phyloP scores from a whole-genome alignment of 176 grass and related monocot genomes.

The barley (Hordeum vulgare) region MorexV3_pseudomolecules_assembly NC_058519.1:567603961-567604460 shows the following conservation, averaged over 20 bases:
- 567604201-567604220: slow-evolving; percentile 62
- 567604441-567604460: slow-evolving; percentile 60
- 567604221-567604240: slow-evolving; percentile 61
- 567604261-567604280: slow-evolving; percentile 50
- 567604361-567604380: slow-evolving; percentile 34
- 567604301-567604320: slow-evolving; percentile 68
- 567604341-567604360: slow-evolving; percentile 92
- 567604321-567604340: slow-evolving; percentile 46
- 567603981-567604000: slow-evolving; percentile 55
- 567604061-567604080: slow-evolving; percentile 38
- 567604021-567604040: slow-evolving; percentile 32
- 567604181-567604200: slow-evolving; percentile 65
- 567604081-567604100: slow-evolving; percentile 45
- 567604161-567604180: slow-evolving; percentile 70
- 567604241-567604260: slow-evolving; percentile 63
- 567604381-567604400: slow-evolving; percentile 49
- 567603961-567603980: slow-evolving; percentile 67
- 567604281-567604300: slow-evolving; percentile 34
- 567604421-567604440: slow-evolving; percentile 49
- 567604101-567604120: slow-evolving; percentile 46
- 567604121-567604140: slow-evolving; percentile 45
- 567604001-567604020: slow-evolving; percentile 21
- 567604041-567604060: slow-evolving; percentile 38
- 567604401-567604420: slow-evolving; percentile 48
- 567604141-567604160: slow-evolving; percentile 47